Base-by-base conservation (phyloP, 163 green algal species). In the Scenedesmus sp. region DNA sequence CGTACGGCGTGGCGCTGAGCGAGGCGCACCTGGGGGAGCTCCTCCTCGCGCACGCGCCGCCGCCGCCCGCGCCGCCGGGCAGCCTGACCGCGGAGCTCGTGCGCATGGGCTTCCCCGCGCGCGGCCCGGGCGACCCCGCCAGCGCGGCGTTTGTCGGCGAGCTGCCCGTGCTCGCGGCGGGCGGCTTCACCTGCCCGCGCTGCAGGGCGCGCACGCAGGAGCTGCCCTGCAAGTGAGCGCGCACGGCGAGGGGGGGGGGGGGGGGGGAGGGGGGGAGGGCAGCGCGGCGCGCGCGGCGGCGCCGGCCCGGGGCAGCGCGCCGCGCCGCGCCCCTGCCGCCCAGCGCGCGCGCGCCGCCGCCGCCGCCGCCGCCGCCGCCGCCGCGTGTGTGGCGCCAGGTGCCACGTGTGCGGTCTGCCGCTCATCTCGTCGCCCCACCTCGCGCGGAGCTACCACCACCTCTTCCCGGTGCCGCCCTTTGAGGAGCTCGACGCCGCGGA, bases 381-480 rank as follows among this genome's bases (percentile, higher is more conserved):
- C n/a, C n/a, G n/a, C n/a, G n/a, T n/a, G n/a, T n/a, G n/a, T 70
- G 64, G 1, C 15, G 26, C 15, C 54, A 79, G 42, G 65, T 99
- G 96, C 85, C 92, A 95, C 63, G 90, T 97, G 36, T 99, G 96
- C 79, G 89, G 86, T 5, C 86, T 99, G 44, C 97, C 93, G 20
- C 89, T 99, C 26, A 94, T 98, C 10, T 97, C 94, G 0, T 96
- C 94, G 0, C 90, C 95, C 2, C 96, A 99, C 83, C 84, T 99
- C n/a, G 94, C 96, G 1, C 86, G 96, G 29, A 97, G 92, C 51
- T 99, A 99, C 86, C 96, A 99, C 84, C 96, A 99, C 87, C 88
- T 99, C 2, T 99, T 99, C 77, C 96, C 96, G 0, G 89, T 98
- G 2, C 51, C 26, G 57, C 26, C 45, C 4, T 75, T 48, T 45